Conservation (phyloP, 108 stramenopile species). For the Cyclotella cryptica region DNA sequence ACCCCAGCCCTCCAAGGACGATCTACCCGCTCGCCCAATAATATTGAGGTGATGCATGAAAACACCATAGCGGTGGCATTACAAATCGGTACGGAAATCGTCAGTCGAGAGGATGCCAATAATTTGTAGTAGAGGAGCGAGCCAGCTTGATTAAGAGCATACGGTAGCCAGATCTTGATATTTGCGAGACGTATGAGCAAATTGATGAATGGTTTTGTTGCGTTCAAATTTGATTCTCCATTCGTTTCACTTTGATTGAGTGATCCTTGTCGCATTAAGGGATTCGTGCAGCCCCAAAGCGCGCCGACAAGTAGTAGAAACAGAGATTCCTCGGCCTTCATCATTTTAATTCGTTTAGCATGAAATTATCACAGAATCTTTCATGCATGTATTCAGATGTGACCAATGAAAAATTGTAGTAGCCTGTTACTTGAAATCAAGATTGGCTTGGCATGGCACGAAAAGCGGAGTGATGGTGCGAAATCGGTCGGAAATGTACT, state of each 20-base stretch:
- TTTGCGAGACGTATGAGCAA: slow-evolving; percentile 52
- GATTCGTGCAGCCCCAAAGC: slow-evolving; percentile 91
- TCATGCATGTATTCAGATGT: background rate
- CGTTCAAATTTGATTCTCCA: background rate
- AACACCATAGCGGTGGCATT: slow-evolving; percentile 86
- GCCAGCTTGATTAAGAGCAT: slow-evolving; percentile 80
- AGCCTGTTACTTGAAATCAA: too few species aligned
- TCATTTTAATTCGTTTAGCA: slow-evolving; percentile 3
- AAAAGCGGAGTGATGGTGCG: too few species aligned
- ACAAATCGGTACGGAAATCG: slow-evolving; percentile 79
- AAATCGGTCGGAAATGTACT: too few species aligned
- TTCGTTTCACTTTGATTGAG: slow-evolving; percentile 31
- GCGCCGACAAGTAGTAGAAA: slow-evolving; percentile 75
- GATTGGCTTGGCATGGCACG: too few species aligned
- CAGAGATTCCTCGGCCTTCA: slow-evolving; percentile 43
- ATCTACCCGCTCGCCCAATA: slow-evolving; percentile 76
- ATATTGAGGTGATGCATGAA: slow-evolving; percentile 66
- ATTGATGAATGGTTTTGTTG: slow-evolving; percentile 6
- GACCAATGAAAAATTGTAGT: too few species aligned
- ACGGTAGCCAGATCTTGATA: slow-evolving; percentile 76
- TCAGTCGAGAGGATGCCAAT: slow-evolving; percentile 74
- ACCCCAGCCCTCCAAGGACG: slow-evolving; percentile 62
- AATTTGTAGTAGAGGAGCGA: slow-evolving; percentile 79
- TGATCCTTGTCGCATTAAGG: slow-evolving; percentile 75
- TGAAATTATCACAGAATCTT: background rate